A percentile compares a stretch with the other conserved stretches of the same genome.
These are phyloP conservation scores for Pseudomassariella vexata DNA, from an alignment of 2,329 filamentous ascomycete species.

Conservation along the genomic window DNA sequence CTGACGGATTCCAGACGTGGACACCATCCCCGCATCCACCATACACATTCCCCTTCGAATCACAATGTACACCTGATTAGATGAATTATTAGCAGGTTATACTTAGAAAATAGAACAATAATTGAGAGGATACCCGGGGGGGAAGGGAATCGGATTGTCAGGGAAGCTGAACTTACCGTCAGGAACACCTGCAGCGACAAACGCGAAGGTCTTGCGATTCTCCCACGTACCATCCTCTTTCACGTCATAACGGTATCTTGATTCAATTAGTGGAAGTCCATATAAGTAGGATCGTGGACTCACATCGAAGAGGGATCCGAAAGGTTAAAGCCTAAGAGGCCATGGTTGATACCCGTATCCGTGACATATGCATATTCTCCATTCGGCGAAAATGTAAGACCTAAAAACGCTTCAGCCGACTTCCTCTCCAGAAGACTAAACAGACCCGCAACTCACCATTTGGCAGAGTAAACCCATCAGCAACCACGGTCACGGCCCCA, in stretches of 20 bases:
- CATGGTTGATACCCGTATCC: slow-evolving; percentile 48
- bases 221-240: slow-evolving; percentile 37
- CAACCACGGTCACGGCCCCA: slow-evolving; percentile 46
- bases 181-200: slow-evolving; percentile 44
- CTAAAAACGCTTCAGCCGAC: slow-evolving; percentile 13
- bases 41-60: slow-evolving; percentile 50
- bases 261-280: slow-evolving; percentile 1
- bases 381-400: slow-evolving; percentile 50
- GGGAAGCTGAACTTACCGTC: slow-evolving; percentile 40
- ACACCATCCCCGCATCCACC: slow-evolving; percentile 44
- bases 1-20: slow-evolving; percentile 41
- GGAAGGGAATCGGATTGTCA: not conserved
- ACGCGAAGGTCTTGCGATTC: slow-evolving; percentile 51
- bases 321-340: slow-evolving; percentile 34
- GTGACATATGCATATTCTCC: slow-evolving; percentile 48
- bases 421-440: not conserved
- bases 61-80: slow-evolving; percentile 52
- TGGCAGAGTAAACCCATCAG: slow-evolving; percentile 49
- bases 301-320: slow-evolving; percentile 41
- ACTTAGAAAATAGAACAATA: not conserved
- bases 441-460: slow-evolving; percentile 35
- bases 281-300: slow-evolving; percentile 14
- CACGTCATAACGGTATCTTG: slow-evolving; percentile 41
- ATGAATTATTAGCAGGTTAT: slow-evolving; percentile 33
- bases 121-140: no score